These are phyloP conservation scores for Lolium perenne DNA, from an alignment of 176 grass and related monocot species.

Conservation along the genomic window DNA sequence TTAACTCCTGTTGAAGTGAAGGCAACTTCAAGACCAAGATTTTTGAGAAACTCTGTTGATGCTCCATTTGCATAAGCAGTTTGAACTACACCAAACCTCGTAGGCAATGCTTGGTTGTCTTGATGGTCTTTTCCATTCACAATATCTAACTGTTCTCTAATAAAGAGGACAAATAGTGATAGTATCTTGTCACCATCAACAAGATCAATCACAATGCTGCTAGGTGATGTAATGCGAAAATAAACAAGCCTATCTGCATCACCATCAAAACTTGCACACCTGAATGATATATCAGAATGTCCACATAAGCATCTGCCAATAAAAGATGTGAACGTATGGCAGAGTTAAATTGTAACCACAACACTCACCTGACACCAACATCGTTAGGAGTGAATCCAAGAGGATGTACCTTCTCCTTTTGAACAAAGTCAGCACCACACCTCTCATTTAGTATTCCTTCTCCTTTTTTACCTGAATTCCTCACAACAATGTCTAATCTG, in stretches of 20 bases:
- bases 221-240: constrained; percentile 64
- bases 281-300: constrained; percentile 53
- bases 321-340: neutral
- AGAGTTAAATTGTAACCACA: neutral
- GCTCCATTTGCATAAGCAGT: constrained; percentile 98
- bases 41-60: constrained; percentile 71
- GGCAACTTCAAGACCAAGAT: constrained; percentile 76
- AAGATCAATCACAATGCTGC: constrained; percentile 70
- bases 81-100: constrained; percentile 79
- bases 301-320: constrained; percentile 23
- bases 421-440: constrained; percentile 96
- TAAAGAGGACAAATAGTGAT: constrained; percentile 86
- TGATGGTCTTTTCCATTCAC: constrained; percentile 47
- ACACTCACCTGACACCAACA: constrained; percentile 62
- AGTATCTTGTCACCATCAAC: constrained; percentile 94
- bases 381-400: constrained; percentile 65
- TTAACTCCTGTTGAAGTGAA: constrained; percentile 92
- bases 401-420: constrained; percentile 86
- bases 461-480: constrained; percentile 76
- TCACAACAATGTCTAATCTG: constrained; percentile 64
- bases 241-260: constrained; percentile 90
- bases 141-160: constrained; percentile 80
- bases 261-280: constrained; percentile 95
- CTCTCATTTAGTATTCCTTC: constrained; percentile 91
- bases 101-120: constrained; percentile 48